Conservation (phyloP, 352 stramenopile genomes). For the Pythium dissimile region DNA sequence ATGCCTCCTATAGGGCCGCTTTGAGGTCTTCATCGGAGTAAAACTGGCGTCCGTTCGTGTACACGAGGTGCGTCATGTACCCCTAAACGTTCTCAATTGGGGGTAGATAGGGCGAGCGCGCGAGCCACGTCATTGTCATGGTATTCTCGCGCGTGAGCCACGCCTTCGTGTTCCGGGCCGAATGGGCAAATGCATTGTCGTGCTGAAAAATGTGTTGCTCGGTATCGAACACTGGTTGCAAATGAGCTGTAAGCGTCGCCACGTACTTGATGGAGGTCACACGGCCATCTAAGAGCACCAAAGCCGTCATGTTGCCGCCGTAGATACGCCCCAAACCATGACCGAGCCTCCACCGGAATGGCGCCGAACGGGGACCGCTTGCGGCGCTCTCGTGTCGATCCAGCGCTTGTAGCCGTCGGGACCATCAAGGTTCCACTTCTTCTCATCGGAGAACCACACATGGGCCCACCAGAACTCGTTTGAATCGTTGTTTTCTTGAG, state of each 20-base stretch:
- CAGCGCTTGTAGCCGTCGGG: constrained; percentile 5
- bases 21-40: no score
- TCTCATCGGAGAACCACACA: constrained; percentile 1
- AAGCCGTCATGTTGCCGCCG: background rate
- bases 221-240: background rate
- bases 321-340: constrained; percentile 1
- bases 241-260: background rate
- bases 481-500: background rate
- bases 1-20: no score
- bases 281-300: background rate
- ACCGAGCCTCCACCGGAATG: constrained; percentile 2
- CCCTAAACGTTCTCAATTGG: no score
- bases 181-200: background rate
- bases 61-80: no score
- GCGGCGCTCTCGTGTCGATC: background rate
- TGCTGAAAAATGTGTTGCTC: background rate
- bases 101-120: no score
- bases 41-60: no score
- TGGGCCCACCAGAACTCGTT: background rate
- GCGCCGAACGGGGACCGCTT: background rate
- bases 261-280: background rate
- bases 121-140: no score
- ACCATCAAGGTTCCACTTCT: constrained; percentile 8
- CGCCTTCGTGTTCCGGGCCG: background rate
- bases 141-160: no score